These are phyloP conservation scores for Ogataea allantospora DNA, from an alignment of 805 yeast genomes.

Conservation along the genomic window DNA sequence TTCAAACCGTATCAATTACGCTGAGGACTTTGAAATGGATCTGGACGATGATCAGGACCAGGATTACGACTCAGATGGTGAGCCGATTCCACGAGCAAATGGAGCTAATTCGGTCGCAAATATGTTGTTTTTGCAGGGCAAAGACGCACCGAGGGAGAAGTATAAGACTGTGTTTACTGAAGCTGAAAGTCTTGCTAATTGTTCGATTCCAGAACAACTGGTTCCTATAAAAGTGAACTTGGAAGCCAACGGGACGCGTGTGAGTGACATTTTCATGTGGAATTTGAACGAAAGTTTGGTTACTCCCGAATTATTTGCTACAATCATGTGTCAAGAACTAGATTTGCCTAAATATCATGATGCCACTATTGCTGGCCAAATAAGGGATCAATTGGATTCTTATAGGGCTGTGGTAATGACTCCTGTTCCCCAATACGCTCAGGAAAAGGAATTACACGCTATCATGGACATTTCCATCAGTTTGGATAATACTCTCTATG, in stretches of 20 bases:
- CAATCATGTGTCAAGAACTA: conserved; percentile 75
- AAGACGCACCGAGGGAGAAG: conserved; percentile 41
- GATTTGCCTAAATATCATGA: conserved; percentile 72
- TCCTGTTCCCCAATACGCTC: conserved; percentile 50
- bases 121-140: conserved; percentile 35
- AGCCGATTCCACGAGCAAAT: conserved; percentile 43
- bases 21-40: conserved; percentile 70
- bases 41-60: conserved; percentile 29
- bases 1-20: conserved; percentile 66
- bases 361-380: conserved; percentile 62
- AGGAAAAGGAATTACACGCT: conserved; percentile 60
- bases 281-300: conserved; percentile 61
- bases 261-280: conserved; percentile 75
- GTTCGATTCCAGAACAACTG: conserved; percentile 42
- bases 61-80: conserved; percentile 49
- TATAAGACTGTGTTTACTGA: conserved; percentile 34
- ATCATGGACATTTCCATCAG: conserved; percentile 79
- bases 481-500: conserved; percentile 77
- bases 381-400: conserved; percentile 79
- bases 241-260: conserved; percentile 52
- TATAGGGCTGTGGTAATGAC: conserved; percentile 61
- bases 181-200: conserved; percentile 33
- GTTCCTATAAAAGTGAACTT: conserved; percentile 67
- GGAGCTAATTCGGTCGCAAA: conserved; percentile 18
- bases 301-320: conserved; percentile 74